These are phyloP conservation scores for Mortierella sp. DNA, from an alignment of 371 early-diverging fungal species.

Conservation along the genomic window DNA sequence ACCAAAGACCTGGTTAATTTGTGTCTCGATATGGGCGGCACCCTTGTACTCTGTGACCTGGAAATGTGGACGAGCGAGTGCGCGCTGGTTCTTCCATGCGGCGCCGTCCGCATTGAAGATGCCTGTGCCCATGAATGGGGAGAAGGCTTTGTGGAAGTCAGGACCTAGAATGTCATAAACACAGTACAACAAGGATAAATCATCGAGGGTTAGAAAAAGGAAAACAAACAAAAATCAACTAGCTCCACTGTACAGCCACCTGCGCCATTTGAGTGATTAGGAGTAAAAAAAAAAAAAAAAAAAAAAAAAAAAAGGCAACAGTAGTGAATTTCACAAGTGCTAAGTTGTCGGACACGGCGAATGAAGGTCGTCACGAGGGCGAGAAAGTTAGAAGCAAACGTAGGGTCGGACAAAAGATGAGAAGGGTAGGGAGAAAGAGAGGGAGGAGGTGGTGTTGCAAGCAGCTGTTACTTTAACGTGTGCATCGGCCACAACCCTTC, in stretches of 20 bases:
- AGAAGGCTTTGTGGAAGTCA: conserved; percentile 46
- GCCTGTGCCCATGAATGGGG: conserved; percentile 53
- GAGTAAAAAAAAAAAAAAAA: not conserved
- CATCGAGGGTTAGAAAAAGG: not conserved
- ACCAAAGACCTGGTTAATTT: conserved; percentile 51
- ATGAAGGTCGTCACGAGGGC: not conserved
- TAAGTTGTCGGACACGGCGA: not conserved
- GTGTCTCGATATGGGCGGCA: conserved; percentile 52
- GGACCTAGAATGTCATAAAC: conserved; percentile 24
- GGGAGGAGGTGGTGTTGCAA: not conserved
- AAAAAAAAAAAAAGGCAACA: not conserved
- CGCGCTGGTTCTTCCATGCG: conserved; percentile 53
- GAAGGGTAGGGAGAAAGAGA: conserved; percentile 4
- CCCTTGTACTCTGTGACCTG: conserved; percentile 54
- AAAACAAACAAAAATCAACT: not conserved
- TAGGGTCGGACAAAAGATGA: not conserved
- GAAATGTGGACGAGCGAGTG: conserved; percentile 53
- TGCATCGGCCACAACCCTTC: not conserved
- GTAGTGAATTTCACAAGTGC: not conserved
- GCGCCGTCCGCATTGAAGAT: conserved; percentile 53
- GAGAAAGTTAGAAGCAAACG: too few relatives aligned
- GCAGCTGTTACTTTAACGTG: conserved; percentile 39
- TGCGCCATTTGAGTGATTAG: too few relatives aligned
- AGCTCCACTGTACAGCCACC: not conserved
- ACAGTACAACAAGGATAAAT: too few relatives aligned